These are phyloP conservation scores for Metarhizium robertsii DNA, from an alignment of 2,329 filamentous ascomycete species.

Conservation along the genomic window DNA sequence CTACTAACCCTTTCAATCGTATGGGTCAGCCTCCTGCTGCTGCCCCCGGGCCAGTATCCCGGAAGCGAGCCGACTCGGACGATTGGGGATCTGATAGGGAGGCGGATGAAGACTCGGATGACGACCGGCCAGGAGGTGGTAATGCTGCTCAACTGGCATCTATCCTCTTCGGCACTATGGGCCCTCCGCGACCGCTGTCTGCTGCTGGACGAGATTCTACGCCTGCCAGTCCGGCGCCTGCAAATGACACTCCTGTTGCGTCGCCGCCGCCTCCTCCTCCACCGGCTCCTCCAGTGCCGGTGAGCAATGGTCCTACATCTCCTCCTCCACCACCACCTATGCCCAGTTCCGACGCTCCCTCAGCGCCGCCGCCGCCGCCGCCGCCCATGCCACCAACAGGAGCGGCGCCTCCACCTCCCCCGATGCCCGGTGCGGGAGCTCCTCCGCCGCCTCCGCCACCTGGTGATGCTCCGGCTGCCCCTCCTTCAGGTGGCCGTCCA, in stretches of 20 bases:
- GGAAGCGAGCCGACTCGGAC: conserved; percentile 53
- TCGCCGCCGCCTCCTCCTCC: conserved; percentile 25
- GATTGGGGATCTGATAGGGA: conserved; percentile 72
- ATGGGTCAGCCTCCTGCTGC: conserved; percentile 52
- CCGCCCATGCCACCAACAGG: conserved; percentile 25
- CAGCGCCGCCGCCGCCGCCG: conserved; percentile 21
- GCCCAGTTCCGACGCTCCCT: conserved; percentile 15
- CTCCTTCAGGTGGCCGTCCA: conserved; percentile 40
- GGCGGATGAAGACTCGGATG: conserved; percentile 60
- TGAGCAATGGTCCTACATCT: conserved; percentile 13
- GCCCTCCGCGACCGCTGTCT: conserved; percentile 77
- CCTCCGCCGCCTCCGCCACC: conserved; percentile 34
- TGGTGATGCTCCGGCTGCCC: conserved; percentile 25
- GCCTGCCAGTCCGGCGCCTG: conserved; percentile 27
- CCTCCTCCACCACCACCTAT: conserved; percentile 20
- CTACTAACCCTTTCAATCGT: conserved; percentile 95
- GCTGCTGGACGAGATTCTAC: conserved; percentile 63
- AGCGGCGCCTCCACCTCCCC: conserved; percentile 27
- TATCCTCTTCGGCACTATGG: conserved; percentile 96
- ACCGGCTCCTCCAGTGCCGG: conserved; percentile 18
- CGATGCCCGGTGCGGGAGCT: conserved; percentile 20
- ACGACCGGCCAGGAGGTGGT: conserved; percentile 68
- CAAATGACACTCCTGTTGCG: conserved; percentile 30
- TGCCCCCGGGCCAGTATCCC: conserved; percentile 41
- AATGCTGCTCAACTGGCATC: conserved; percentile 88